Base-by-base conservation (phyloP, 2,329 filamentous ascomycete species). In the Acephala macrosclerotiorum region DNA sequence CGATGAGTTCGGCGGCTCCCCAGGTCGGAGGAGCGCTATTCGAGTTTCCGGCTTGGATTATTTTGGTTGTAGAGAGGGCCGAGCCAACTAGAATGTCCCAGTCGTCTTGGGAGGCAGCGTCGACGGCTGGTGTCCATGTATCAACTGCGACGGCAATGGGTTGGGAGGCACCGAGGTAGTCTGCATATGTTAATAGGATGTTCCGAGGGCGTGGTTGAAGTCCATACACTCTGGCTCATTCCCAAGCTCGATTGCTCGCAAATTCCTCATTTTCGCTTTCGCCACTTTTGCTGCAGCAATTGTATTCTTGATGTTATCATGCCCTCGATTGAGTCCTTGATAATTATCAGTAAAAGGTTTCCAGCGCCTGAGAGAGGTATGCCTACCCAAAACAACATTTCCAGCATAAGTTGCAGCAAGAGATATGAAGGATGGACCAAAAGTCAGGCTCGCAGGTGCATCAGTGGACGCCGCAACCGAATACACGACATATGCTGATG, bases 151-250 rank as follows among this genome's bases (percentile, higher is more conserved):
- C 22, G 11, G 70, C 72, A 22, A 75, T 69, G 81, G 3, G 75
- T 25, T 75, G 75, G 0, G 73, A 71, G 45, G 65, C 75, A 29
- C 70, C 65, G 22, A 73, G 73, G 58, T 77, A 80, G 20, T 79
- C 78, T 33, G 72, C 71, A 53, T 73, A 72, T 53, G 55, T 66
- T 56, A 67, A 51, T 33, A 29, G 18, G 45, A 18, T 33, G 4
- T 18, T 22, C n/a, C 38, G 16, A 51, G 11, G 16, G 11, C 9
- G 25, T 6, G 14, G 20, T 42, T 45, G 26, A 1, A 18, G 8
- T 71, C 66, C 80, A 68, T 70, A 85, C 84, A 85, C 67, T 87
- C 83, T 3, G 85, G 85, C 63, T 87, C 85, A 69, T 87, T 87
- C 1, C 85, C 85, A 1, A 87, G 76, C 70, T 88, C 85, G 38